Evolutionary conservation across 192 early-diverging fungal species (phyloP), one percentile per base, ranked within the genome.

Genomic region (Mortierella hygrophila): DNA sequence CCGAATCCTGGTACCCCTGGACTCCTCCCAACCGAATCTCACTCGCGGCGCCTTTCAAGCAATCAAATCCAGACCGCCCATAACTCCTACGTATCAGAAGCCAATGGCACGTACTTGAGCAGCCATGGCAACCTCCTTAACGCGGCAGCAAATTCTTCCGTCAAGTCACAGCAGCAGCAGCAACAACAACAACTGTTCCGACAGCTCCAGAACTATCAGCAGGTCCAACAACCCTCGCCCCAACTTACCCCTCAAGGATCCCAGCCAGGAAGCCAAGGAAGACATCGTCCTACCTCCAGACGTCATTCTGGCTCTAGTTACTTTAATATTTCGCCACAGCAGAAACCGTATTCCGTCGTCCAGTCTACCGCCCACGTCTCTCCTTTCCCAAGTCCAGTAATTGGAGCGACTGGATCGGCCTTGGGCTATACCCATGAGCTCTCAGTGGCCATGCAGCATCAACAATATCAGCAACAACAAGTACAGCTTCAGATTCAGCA

Each of bases 381-480:
- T 13, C 76, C 82, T 23, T 74, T 70, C 26, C 77, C 72, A 18
- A 83, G 82, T 40, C 82, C 82, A 8, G 76, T 42, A 18, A 32
- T 78, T 1, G 77, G 82, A 46, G 82, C 77, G 7, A 54, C 76
- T 26, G 47, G 63, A 15, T 46, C 78, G 8, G 35, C 13, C 6
- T 11, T 74, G 38, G 70, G 55, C 32, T 78, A 75, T 40, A n/a
- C 35, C 1, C 72, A 63, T 46, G 82, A 83, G 7, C 72, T 83
- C 13, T 83, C 82, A 2, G 72, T 78, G 40, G 82, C 72, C 5
- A 68, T 83, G 68, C 82, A 83, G 49, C 70, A 83, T 52, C 81
- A 83, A 29, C 81, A 83, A 63, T 20, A 77, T 26, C 81, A 82
- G 35, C 81, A 82, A 37, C 81, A 82, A 32, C 81, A 82, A 26